phyloP scores from a whole-genome alignment of 202 grass and related monocot species.

The Miscanthus sacchariflorus region DNA sequence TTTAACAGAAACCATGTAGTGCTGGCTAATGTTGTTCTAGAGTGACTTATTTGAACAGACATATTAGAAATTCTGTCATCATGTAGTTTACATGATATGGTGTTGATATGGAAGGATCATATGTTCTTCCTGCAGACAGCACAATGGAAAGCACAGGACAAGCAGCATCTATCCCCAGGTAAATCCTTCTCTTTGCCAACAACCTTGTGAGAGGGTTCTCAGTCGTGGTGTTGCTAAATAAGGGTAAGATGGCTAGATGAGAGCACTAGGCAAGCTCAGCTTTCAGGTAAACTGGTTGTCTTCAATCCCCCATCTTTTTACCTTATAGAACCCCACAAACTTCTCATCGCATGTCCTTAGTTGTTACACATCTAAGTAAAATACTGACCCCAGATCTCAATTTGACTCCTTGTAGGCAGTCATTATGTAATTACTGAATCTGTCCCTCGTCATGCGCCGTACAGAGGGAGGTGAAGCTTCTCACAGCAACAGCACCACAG shows the following conservation, averaged over 20 bases:
- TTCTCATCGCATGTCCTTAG: not conserved
- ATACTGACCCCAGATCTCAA: not conserved
- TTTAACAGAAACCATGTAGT: not conserved
- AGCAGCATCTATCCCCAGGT: not conserved
- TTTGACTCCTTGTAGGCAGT: not conserved
- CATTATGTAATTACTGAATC: not conserved
- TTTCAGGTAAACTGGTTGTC: not conserved
- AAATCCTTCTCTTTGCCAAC: not conserved
- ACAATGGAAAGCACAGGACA: not conserved
- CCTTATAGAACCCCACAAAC: not conserved
- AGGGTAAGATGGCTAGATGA: not conserved
- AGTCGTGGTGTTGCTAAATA: not conserved
- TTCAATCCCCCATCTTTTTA: not conserved
- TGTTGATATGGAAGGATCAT: slow-evolving; percentile 3
- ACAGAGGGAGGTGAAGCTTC: not conserved
- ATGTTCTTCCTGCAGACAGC: not conserved
- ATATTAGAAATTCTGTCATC: not conserved
- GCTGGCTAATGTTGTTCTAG: not conserved
- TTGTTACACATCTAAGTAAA: not conserved
- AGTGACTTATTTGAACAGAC: not conserved
- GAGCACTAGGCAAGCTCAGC: not conserved
- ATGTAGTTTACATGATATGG: not conserved
- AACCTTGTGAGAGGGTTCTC: not conserved
- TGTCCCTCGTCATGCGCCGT: not conserved
- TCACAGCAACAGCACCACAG: not conserved